Evolutionary conservation across 352 stramenopile species (phyloP), one percentile per base, ranked within the genome.

Genomic region (Phytophthora fragariaefolia): DNA sequence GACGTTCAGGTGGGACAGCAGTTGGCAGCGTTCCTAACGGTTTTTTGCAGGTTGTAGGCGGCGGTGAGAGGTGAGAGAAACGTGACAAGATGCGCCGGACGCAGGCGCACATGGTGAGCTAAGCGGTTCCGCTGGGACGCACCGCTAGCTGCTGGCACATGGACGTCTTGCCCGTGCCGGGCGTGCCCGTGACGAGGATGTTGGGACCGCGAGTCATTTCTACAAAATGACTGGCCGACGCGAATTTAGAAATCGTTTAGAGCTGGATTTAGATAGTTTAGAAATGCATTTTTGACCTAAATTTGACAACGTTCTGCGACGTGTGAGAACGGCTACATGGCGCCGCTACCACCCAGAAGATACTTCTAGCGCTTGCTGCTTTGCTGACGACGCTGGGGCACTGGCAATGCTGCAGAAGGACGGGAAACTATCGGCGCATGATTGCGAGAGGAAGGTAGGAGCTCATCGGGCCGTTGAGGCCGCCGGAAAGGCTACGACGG

Each of bases 151-250:
- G 79, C 54, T 96, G 89, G 65, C 90, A 97, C 68, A 97, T 97
- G 43, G 87, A 91, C 43, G 96, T 99, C 83, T 99, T 98, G 48
- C 92, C 92, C 56, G 92, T 98, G 46, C 97, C 97, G 13, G 97
- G 97, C 40, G 97, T 99, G 17, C 97, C 97, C n/a, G 97, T 99
- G 26, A 99, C 83, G 36, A 99, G 86, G 70, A 99, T 97, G 76
- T 99, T 99, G 4, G 97, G 97, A 53, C 86, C 61, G 47, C 81
- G 83, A 65, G 74, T 58, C 79, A 85, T 85, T 64, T 65, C 65
- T 22, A 13, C 22, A 27, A 47, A 54, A 34, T 53, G 26, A 70
- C 61, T 75, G 68, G 68, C 45, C 50, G 28, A 1, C 57, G 52
- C 12, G 8, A n/a, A 24, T 27, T 34, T 58, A 46, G 30, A 45